phyloP scores from a whole-genome alignment of 208 protist genomes.

The Zelonia costaricensis region DNA sequence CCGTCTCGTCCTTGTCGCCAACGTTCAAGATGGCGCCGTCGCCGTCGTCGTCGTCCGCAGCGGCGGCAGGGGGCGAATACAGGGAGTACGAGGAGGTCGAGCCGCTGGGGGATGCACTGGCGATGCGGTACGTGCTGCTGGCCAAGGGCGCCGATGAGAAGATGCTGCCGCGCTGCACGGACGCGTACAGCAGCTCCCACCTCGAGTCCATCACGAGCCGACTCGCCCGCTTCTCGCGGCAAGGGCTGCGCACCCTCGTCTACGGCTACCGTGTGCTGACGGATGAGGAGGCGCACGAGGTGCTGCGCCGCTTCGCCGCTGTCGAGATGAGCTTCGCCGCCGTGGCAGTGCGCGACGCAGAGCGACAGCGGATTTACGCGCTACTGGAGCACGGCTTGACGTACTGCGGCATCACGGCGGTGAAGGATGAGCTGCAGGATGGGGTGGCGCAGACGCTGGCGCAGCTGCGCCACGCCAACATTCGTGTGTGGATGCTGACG shows the following conservation, averaged over 20 bases:
- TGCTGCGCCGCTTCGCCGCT: slow-evolving; percentile 24
- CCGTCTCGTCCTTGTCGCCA: too few relatives aligned
- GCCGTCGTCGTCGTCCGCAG: too few relatives aligned
- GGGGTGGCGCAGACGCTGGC: slow-evolving; percentile 89
- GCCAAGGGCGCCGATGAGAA: slow-evolving; percentile 86
- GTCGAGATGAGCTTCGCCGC: slow-evolving; percentile 23
- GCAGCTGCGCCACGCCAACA: slow-evolving; percentile 71
- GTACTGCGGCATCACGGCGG: slow-evolving; percentile 93
- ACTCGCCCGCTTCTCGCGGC: slow-evolving; percentile 32
- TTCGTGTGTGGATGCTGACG: slow-evolving; percentile 96
- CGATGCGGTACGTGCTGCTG: slow-evolving; percentile 45
- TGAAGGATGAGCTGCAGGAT: slow-evolving; percentile 97
- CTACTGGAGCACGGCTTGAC: slow-evolving; percentile 89
- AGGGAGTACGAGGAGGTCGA: too few relatives aligned
- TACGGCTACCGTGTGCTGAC: slow-evolving; percentile 57
- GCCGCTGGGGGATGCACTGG: too few relatives aligned
- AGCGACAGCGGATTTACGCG: slow-evolving; percentile 39
- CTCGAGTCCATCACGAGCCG: slow-evolving; percentile 16
- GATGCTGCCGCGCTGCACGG: slow-evolving; percentile 54
- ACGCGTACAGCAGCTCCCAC: slow-evolving; percentile 23
- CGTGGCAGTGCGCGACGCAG: slow-evolving; percentile 23
- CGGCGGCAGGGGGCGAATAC: too few relatives aligned
- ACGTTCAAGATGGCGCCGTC: too few relatives aligned
- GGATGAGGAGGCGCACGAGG: slow-evolving; percentile 39
- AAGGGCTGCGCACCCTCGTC: slow-evolving; percentile 73